Percentiles rank a stretch among this genome's conserved stretches.
phyloP scores from a whole-genome alignment of 352 stramenopile species.

The Elongisporangium senticosum region DNA sequence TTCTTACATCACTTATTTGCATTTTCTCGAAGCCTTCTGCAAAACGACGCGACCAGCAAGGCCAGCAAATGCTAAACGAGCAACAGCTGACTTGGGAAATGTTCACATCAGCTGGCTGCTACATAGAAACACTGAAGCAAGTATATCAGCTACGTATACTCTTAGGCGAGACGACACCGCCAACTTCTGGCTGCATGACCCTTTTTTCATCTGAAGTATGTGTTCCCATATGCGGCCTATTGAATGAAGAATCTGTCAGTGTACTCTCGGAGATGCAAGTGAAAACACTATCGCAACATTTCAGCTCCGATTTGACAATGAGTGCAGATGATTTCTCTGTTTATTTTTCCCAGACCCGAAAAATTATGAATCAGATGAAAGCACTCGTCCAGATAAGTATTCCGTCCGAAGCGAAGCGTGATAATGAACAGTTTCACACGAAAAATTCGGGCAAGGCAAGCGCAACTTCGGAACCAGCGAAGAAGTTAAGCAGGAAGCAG shows the following conservation, averaged over 20 bases:
- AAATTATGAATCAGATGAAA: conserved; percentile 28
- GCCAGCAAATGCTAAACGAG: conserved; percentile 1
- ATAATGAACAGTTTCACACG: not conserved
- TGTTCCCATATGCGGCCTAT: conserved; percentile 35
- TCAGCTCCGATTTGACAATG: conserved; percentile 15
- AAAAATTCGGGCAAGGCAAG: not conserved
- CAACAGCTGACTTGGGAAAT: conserved; percentile 37
- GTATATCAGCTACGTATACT: conserved; percentile 46
- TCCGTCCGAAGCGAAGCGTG: not conserved
- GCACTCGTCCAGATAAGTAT: conserved; percentile 10
- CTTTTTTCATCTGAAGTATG: conserved; percentile 70
- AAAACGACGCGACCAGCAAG: conserved; percentile 23
- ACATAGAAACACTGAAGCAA: conserved; percentile 50
- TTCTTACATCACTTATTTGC: conserved; percentile 53
- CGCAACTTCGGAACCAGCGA: not conserved
- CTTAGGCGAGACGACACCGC: conserved; percentile 39
- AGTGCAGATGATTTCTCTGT: conserved; percentile 20
- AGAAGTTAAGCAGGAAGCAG: not conserved
- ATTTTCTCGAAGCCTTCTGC: conserved; percentile 15
- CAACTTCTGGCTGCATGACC: conserved; percentile 33
- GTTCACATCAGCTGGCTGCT: conserved; percentile 36
- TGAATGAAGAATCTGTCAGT: conserved; percentile 7
- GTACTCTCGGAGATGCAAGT: conserved; percentile 20
- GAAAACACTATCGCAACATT: conserved; percentile 12
- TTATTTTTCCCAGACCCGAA: conserved; percentile 22